These are phyloP conservation scores for Apiospora sp. DNA, from an alignment of 2,329 filamentous ascomycete genomes.

Conservation along the genomic window DNA sequence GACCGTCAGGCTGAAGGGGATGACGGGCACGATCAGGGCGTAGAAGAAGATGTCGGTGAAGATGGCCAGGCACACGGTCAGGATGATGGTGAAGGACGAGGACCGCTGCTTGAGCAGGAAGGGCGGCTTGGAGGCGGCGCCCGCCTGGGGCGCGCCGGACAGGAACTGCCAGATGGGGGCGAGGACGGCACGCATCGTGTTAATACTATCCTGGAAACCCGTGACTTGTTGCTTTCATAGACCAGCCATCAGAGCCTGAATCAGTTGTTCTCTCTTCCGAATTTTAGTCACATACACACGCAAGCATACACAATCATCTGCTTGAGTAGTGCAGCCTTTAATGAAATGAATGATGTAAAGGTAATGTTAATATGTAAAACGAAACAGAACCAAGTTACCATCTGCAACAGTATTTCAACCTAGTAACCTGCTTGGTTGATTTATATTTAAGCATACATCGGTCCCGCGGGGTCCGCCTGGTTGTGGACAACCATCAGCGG, in stretches of 20 bases:
- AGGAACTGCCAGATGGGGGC: conserved; percentile 37
- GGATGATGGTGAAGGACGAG: conserved; percentile 48
- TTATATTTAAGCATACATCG: conserved; percentile 2
- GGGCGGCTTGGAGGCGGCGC: conserved; percentile 42
- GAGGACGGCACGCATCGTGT: conserved; percentile 31
- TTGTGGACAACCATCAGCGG: neutral
- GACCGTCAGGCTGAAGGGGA: conserved; percentile 70
- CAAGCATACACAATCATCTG: neutral
- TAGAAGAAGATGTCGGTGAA: conserved; percentile 69
- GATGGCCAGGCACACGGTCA: conserved; percentile 43
- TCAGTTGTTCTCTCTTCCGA: neutral
- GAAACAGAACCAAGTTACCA: neutral
- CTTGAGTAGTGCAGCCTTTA: neutral
- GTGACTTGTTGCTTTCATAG: neutral
- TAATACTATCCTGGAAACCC: neutral
- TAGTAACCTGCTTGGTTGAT: neutral
- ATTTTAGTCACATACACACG: neutral
- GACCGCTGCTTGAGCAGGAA: conserved; percentile 48
- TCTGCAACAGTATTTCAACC: neutral
- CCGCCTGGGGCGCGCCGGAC: conserved; percentile 36
- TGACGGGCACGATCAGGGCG: conserved; percentile 72
- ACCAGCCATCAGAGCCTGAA: neutral
- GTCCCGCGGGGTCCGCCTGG: conserved; percentile 10
- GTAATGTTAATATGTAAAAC: neutral
- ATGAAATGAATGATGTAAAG: conserved; percentile 4